Base-by-base conservation (phyloP, 257 asterid species). In the Solanum rostratum region DNA sequence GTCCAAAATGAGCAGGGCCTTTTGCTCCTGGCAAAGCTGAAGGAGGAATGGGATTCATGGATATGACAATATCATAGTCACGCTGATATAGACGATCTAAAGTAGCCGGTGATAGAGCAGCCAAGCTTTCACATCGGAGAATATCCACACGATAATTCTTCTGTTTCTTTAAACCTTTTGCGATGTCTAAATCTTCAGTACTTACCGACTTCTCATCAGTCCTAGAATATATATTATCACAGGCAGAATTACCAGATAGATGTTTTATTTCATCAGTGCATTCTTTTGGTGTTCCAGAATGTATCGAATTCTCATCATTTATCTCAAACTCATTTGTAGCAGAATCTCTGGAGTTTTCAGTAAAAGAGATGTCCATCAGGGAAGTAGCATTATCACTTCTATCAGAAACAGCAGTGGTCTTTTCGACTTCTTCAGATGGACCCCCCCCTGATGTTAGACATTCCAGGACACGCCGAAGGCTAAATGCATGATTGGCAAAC, bases 1-100 rank as follows among this genome's bases (percentile, higher is more conserved):
- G 99, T 57, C 99, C 99, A 88, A 97, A 97, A 91, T 97, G 99
- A 85, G 95, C 90, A 41, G 99, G 99, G 70, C 99, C 99, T 87
- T 90, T 97, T 3, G 98, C 84, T 86, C 99, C 98, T 41, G 99
- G 99, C 89, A 95, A 92, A 87, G 94, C 92, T 55, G 99, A 91
- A 86, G 91, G 97, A 39, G 99, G 97, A 85, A 97, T 96, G 62
- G 99, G 99, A 87, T 93, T 92, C 99, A 97, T 97, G 84, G 99
- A 97, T 90, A 95, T 90, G 54, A 97, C 87, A 78, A 95, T 95
- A 90, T 94, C 97, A 88, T 97, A 97, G 91, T 97, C 98, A 76
- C 97, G 99, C 80, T 88, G 94, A 90, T 94, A 97, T 80, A 97
- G 88, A 85, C 98, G 98, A 91, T 94, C 97, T 90, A 97, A 88